These are phyloP conservation scores for Alternaria burnsii DNA, from an alignment of 2,329 filamentous ascomycete genomes.

Conservation along the genomic window DNA sequence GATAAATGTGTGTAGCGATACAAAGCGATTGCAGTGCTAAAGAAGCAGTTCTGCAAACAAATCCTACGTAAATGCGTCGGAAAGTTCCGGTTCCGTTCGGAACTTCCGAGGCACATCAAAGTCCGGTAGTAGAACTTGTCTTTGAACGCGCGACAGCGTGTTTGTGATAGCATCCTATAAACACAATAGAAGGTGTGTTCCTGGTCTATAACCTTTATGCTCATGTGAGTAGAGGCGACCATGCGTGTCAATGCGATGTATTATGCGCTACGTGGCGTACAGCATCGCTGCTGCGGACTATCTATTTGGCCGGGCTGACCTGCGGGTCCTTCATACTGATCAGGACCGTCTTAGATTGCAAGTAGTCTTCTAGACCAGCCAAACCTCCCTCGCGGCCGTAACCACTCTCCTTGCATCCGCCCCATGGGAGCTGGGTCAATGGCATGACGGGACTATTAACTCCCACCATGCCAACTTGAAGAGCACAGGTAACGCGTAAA, in stretches of 20 bases:
- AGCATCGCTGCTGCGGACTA: not conserved
- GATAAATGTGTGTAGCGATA: no score
- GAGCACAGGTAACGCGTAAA: conserved; percentile 23
- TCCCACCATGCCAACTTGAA: conserved; percentile 31
- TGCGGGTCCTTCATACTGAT: conserved; percentile 5
- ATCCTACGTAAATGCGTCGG: no score
- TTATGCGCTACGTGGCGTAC: not conserved
- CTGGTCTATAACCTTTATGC: not conserved
- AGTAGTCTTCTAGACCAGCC: conserved; percentile 2
- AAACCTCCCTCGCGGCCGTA: not conserved
- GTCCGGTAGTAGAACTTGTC: no score
- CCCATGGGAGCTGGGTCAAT: conserved; percentile 3
- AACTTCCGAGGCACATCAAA: no score
- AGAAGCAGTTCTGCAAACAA: no score
- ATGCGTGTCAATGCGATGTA: not conserved
- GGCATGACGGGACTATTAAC: conserved; percentile 18
- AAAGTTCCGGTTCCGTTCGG: no score
- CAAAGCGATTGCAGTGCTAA: no score
- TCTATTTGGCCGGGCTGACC: not conserved
- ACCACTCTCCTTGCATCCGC: conserved; percentile 8
- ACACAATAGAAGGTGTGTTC: not conserved
- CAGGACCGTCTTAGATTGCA: conserved; percentile 6
- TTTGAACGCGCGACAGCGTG: no score
- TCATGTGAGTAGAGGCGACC: no score
- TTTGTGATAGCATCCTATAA: not conserved